phyloP scores from a whole-genome alignment of 2,329 filamentous ascomycete genomes.

The Apiospora phragmitis region DNA sequence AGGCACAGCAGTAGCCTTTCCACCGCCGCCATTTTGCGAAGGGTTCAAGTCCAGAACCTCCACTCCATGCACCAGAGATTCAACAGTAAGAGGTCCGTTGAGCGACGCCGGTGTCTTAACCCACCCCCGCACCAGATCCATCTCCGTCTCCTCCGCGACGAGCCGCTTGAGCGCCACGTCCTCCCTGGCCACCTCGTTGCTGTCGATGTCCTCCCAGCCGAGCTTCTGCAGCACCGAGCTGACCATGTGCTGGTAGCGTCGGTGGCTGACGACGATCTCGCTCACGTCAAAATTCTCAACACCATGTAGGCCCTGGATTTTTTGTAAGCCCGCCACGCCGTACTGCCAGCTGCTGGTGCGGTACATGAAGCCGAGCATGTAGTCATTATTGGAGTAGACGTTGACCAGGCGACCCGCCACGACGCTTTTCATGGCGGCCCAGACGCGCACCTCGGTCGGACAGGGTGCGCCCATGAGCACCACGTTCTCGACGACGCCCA shows the following conservation, averaged over 20 bases:
- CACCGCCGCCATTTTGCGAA: not conserved
- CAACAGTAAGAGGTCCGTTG: not conserved
- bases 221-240: constrained; percentile 67
- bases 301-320: constrained; percentile 64
- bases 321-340: constrained; percentile 82
- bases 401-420: constrained; percentile 86
- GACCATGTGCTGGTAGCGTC: constrained; percentile 68
- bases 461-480: constrained; percentile 83
- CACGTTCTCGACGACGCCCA: constrained; percentile 81
- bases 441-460: constrained; percentile 70
- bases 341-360: constrained; percentile 79
- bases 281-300: constrained; percentile 70
- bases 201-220: constrained; percentile 67
- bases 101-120: not conserved
- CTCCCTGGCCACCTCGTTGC: constrained; percentile 31
- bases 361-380: constrained; percentile 85
- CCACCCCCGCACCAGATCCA: constrained; percentile 17
- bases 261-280: constrained; percentile 66
- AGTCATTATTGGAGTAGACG: constrained; percentile 84
- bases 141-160: constrained; percentile 25
- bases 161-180: constrained; percentile 30
- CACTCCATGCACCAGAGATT: not conserved
- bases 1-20: not conserved
- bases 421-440: constrained; percentile 76
- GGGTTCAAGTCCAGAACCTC: not conserved